These are phyloP conservation scores for Elongisporangium senticosum DNA, from an alignment of 352 stramenopile genomes.

Conservation along the genomic window DNA sequence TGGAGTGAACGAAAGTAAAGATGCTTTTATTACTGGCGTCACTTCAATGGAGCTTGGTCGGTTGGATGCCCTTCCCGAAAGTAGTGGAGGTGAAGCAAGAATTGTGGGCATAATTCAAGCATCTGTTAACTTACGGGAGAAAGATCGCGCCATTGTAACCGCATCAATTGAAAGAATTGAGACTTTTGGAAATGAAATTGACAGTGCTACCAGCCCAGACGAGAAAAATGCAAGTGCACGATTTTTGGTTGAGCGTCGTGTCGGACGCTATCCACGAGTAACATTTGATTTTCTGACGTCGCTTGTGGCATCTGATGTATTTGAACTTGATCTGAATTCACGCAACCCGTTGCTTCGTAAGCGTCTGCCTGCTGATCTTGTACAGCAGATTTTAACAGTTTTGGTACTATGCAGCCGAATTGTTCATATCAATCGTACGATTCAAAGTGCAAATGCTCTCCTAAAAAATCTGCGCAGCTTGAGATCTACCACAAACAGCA, in stretches of 20 bases:
- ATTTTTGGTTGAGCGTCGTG: constrained; percentile 59
- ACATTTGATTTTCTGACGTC: constrained; percentile 80
- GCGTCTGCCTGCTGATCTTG: constrained; percentile 18
- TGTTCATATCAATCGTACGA: constrained; percentile 76
- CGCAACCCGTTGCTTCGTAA: constrained; percentile 62
- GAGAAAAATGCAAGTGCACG: constrained; percentile 22
- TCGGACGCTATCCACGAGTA: constrained; percentile 54
- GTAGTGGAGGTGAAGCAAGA: neutral
- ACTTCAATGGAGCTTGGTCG: constrained; percentile 41
- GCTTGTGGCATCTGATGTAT: constrained; percentile 48
- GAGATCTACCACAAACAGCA: constrained; percentile 8
- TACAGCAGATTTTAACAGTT: constrained; percentile 50
- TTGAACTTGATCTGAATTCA: constrained; percentile 51
- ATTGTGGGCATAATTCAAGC: neutral
- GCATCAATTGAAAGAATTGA: constrained; percentile 51
- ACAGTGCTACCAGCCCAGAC: neutral
- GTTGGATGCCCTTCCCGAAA: neutral
- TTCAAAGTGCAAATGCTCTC: constrained; percentile 40
- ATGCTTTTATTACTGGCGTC: constrained; percentile 63
- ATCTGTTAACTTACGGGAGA: constrained; percentile 20
- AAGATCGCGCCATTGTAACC: constrained; percentile 50
- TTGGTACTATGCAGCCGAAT: constrained; percentile 79
- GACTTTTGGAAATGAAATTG: constrained; percentile 40
- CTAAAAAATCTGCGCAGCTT: constrained; percentile 16
- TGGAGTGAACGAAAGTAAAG: constrained; percentile 64